Conservation (phyloP, 2,329 filamentous ascomycete genomes). For the Aspergillus ochraceus region DNA sequence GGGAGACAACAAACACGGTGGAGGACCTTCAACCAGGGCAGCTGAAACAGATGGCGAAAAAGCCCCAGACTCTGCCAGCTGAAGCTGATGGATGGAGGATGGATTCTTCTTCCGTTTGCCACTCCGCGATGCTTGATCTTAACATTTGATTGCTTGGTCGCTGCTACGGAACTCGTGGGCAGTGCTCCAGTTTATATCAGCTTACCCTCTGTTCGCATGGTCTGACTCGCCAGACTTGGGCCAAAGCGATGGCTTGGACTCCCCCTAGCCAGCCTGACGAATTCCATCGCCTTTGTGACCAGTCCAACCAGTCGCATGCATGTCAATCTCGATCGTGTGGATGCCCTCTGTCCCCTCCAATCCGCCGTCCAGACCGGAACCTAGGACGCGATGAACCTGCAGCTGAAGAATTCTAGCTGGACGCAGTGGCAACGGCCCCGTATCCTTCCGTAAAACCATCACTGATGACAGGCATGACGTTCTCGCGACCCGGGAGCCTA, state of each 20-base stretch:
- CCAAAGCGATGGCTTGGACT: no score
- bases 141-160: no score
- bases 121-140: background rate
- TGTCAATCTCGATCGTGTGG: background rate
- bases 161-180: background rate
- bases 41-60: slow-evolving; percentile 12
- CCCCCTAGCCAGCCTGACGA: background rate
- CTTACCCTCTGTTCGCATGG: no score
- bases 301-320: background rate
- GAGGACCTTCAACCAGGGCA: slow-evolving; percentile 11
- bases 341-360: background rate
- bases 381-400: background rate
- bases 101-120: slow-evolving; percentile 4
- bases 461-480: background rate
- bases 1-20: slow-evolving; percentile 20
- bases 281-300: background rate
- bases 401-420: background rate
- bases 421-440: background rate
- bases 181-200: background rate
- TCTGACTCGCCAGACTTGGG: background rate
- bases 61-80: background rate
- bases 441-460: background rate
- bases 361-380: background rate
- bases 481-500: no score
- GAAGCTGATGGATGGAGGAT: background rate